Percentiles rank a stretch among this genome's conserved stretches.
Conservation (phyloP, 441 rosid species). For the Pelargonium cotyledonis region DNA sequence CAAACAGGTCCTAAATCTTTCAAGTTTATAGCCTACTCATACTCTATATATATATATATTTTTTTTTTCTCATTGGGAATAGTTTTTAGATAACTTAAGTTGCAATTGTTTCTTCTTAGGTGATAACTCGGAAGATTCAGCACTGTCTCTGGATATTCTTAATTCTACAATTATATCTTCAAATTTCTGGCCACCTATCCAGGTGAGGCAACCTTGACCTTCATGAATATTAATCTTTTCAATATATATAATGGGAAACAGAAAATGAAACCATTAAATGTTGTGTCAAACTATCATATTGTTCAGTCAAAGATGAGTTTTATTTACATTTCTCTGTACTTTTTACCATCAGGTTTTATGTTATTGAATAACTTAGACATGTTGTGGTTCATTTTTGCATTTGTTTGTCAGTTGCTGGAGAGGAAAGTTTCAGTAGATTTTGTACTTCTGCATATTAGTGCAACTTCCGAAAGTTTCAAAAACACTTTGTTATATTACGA, state of each 20-base stretch:
- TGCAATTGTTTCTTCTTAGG: constrained; percentile 30
- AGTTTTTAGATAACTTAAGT: neutral
- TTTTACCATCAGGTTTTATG: too few relatives aligned
- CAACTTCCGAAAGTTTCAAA: too few relatives aligned
- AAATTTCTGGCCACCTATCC: constrained; percentile 98
- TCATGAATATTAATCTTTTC: neutral
- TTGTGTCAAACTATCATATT: too few relatives aligned
- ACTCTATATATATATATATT: constrained; percentile 9
- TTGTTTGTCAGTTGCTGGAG: too few relatives aligned
- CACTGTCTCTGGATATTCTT: constrained; percentile 51
- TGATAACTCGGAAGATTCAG: constrained; percentile 37
- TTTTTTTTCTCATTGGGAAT: constrained; percentile 15
- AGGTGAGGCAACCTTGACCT: constrained; percentile 34
- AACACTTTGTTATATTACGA: too few relatives aligned
- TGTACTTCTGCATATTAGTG: too few relatives aligned
- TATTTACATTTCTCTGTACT: too few relatives aligned
- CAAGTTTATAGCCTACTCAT: neutral
- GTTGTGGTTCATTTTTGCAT: too few relatives aligned
- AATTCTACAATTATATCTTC: constrained; percentile 83
- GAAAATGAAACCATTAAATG: neutral
- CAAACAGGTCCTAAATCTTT: constrained; percentile 37
- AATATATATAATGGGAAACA: neutral
- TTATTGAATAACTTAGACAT: too few relatives aligned
- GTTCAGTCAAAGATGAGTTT: too few relatives aligned
- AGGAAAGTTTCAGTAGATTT: too few relatives aligned